Base-by-base conservation (phyloP, 176 grass and related monocot species). In the Oryza australiensis region DNA sequence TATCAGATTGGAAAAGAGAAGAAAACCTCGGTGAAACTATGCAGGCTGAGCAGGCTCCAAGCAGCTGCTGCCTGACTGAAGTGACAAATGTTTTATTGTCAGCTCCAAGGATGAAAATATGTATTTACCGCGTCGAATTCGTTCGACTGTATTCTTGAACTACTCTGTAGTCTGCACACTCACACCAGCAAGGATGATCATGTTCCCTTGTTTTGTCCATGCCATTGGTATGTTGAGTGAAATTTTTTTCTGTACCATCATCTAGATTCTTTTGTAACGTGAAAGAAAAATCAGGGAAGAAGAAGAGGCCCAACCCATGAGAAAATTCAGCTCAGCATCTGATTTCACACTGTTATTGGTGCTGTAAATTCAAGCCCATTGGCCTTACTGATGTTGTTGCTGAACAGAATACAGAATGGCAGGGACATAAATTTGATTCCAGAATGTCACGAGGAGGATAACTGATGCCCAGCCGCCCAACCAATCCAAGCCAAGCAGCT, bases 81-180 rank as follows among this genome's bases (percentile, higher is more conserved):
- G 38, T 51, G 83, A 86, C 84, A 86, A 79, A 3, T 18, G 33
- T 86, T 83, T 74, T 86, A 86, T 86, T 86, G 88, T 90, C 80
- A 74, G 62, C 24, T 78, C 60, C 66, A 63, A 24, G 55, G 46
- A 26, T 11, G 29, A 38, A 15, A 15, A 23, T 67, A 12, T 85
- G 33, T 82, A 76, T 89, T 62, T 85, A 84, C 20, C 0, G 13
- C 5, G 3, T 70, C 13, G 29, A 43, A 34, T 76, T 70, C 30
- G 3, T 35, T 79, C 66, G 9, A 1, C 32, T 9, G 29, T 32
- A 55, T 80, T 49, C 51, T 53, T 69, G 38, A 42, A 70, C 70
- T 51, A 46, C 12, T 74, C 64, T 64, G 80, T 24, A 84, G 29
- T 42, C 28, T 64, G 30, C 20, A 20, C 41, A 40, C 42, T 64